Base-by-base conservation (phyloP, 768 basidiomycete species). In the Kwoniella newhampshirensis region DNA sequence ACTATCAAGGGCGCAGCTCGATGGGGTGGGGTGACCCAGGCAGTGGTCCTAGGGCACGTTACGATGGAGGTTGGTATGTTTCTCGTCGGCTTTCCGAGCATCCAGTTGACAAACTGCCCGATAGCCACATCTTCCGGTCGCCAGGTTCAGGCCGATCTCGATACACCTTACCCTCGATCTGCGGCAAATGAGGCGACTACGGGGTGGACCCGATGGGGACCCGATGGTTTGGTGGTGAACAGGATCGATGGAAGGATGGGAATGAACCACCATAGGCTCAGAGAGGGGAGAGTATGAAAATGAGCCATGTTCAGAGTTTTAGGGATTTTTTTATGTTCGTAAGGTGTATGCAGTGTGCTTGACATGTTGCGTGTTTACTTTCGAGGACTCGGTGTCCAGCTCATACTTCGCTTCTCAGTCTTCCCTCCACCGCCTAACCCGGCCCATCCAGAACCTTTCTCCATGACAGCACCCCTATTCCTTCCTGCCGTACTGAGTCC, bases 401-500 rank as follows among this genome's bases (percentile, higher is more conserved):
- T 64, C 60, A 63, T 63, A 6, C 26, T 36, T 12, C 50, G 20
- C 25, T 41, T 52, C 27, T 59, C 51, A 1, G 44, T 23, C 26
- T 53, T 52, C 18, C 39, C 26, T 18, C 26, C 51, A 32, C 48
- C 36, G 12, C 44, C 23, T 4, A 51, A 47, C 9, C 54, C 63
- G 2, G 30, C 45, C 52, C 60, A 71, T 9, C 62, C 64, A 7
- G 64, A 62, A 11, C 59, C 56, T 39, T 49, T 62, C 52, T 71
- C 70, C 70, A 68, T 71, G 4, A 59, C 70, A 8, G 70, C 64
- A 2, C 70, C 59, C 40, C 70, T 30, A 45, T 68, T 71, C 42
- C 60, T 59, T 27, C 56, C 63, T 12, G 57, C 58, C 15, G 63
- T 63, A 15, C 60, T 62, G 25, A 58, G 37, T 9, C 55, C 55